Evolutionary conservation across 1,284 basidiomycete genomes (phyloP).

Genomic region (Ustilago shanxiensis): DNA sequence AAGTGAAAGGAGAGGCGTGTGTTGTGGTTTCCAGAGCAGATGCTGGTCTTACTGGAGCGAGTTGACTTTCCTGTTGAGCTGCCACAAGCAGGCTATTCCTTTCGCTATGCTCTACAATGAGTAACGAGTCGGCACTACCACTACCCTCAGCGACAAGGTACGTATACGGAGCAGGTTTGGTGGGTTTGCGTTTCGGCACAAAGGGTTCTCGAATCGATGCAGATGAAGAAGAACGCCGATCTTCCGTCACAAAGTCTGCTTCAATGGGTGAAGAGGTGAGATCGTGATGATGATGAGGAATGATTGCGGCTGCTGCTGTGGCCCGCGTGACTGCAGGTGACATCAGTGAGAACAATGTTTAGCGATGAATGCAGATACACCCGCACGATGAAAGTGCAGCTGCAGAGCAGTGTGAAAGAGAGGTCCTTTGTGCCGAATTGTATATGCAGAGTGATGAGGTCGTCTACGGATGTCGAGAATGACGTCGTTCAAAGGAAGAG

Average conservation of each 20-base stretch:
- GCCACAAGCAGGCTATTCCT: neutral
- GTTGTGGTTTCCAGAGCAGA: slow-evolving; percentile 21
- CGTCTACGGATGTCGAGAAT: neutral
- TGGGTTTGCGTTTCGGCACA: slow-evolving; percentile 40
- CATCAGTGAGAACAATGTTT: slow-evolving; percentile 18
- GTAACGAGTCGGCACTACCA: slow-evolving; percentile 31
- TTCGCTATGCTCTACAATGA: neutral
- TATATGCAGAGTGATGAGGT: slow-evolving; percentile 2
- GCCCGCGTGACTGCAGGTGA: slow-evolving; percentile 44
- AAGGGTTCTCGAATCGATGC: slow-evolving; percentile 27
- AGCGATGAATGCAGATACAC: slow-evolving; percentile 5
- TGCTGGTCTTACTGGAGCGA: slow-evolving; percentile 15
- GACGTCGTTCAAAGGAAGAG: too few species aligned
- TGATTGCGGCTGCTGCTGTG: slow-evolving; percentile 29
- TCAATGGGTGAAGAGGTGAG: neutral
- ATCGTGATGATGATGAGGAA: neutral
- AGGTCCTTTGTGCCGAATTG: neutral
- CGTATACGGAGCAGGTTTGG: slow-evolving; percentile 33
- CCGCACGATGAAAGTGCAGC: slow-evolving; percentile 19
- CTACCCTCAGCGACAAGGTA: slow-evolving; percentile 34
- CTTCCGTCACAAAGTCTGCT: neutral
- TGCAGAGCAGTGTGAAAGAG: slow-evolving; percentile 1
- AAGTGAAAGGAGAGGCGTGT: slow-evolving; percentile 14
- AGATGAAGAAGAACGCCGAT: slow-evolving; percentile 18
- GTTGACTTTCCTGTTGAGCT: neutral